Percentiles rank a stretch among this genome's conserved stretches.
These are phyloP conservation scores for Rosa chinensis DNA, from an alignment of 306 rosid genomes.

Conservation along the genomic window DNA sequence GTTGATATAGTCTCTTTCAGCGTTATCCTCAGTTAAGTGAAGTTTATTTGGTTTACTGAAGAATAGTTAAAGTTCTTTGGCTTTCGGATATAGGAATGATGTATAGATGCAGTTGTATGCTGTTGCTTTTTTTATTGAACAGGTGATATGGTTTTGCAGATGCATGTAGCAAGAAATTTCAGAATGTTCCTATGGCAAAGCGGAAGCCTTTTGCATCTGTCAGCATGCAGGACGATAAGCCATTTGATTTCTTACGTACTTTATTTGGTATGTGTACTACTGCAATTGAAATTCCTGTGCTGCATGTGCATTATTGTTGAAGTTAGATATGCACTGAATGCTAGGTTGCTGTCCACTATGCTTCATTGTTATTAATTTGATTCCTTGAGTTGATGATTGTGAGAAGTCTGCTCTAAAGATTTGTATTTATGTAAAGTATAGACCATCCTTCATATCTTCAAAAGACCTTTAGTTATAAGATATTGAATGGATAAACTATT, in stretches of 20 bases:
- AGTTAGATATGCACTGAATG: neutral
- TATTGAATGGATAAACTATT: neutral
- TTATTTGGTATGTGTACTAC: conserved; percentile 58
- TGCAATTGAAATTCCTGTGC: neutral
- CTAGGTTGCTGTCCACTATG: conserved; percentile 10
- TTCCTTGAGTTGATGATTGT: neutral
- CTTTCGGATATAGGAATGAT: neutral
- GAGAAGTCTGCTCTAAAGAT: neutral
- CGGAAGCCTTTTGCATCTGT: conserved; percentile 73
- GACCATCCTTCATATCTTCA: neutral
- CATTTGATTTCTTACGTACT: conserved; percentile 81
- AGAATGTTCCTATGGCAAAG: conserved; percentile 29
- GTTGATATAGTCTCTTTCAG: neutral
- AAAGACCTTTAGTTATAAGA: neutral
- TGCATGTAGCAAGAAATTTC: conserved; percentile 43
- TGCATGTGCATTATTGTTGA: neutral
- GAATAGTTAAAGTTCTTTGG: neutral
- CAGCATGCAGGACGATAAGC: conserved; percentile 65
- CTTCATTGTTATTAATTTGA: neutral
- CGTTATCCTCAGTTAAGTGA: neutral
- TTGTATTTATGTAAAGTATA: neutral
- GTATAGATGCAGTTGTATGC: neutral
- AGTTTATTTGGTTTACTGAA: neutral
- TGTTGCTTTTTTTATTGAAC: conserved; percentile 34
- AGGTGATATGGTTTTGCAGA: conserved; percentile 56